phyloP scores from a whole-genome alignment of 768 basidiomycete species.

The Suillus variegatus region DNA sequence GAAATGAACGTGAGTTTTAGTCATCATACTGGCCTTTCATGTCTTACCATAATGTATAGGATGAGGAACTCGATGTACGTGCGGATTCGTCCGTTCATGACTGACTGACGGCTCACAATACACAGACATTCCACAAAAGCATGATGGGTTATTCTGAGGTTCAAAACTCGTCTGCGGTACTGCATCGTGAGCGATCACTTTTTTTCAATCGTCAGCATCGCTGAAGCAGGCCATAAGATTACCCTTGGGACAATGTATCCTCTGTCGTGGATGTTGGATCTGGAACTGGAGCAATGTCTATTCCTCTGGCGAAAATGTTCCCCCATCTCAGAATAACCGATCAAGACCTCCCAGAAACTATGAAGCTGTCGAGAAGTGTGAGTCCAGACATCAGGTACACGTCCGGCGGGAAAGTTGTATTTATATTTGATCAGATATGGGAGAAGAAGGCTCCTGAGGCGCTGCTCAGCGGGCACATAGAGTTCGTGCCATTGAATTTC shows the following conservation, averaged over 20 bases:
- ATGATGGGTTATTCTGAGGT: too few species aligned
- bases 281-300: constrained; percentile 27
- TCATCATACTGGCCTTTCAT: too few species aligned
- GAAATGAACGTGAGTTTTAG: too few species aligned
- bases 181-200: too few species aligned
- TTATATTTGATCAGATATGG: constrained; percentile 14
- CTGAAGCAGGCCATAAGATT: neutral
- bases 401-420: neutral
- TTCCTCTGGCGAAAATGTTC: constrained; percentile 25
- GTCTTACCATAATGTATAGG: too few species aligned
- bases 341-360: constrained; percentile 32
- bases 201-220: too few species aligned
- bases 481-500: constrained; percentile 23
- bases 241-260: constrained; percentile 25
- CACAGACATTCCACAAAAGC: too few species aligned
- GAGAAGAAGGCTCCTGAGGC: constrained; percentile 20
- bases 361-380: constrained; percentile 5
- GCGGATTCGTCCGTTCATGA: too few species aligned
- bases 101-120: too few species aligned
- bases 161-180: too few species aligned
- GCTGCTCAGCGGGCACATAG: constrained; percentile 17
- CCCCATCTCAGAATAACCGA: constrained; percentile 28
- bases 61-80: too few species aligned
- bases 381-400: neutral
- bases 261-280: constrained; percentile 31